These are phyloP conservation scores for Rhododendron kiyosumense DNA, from an alignment of 148 eudicot genomes.

Conservation along the genomic window DNA sequence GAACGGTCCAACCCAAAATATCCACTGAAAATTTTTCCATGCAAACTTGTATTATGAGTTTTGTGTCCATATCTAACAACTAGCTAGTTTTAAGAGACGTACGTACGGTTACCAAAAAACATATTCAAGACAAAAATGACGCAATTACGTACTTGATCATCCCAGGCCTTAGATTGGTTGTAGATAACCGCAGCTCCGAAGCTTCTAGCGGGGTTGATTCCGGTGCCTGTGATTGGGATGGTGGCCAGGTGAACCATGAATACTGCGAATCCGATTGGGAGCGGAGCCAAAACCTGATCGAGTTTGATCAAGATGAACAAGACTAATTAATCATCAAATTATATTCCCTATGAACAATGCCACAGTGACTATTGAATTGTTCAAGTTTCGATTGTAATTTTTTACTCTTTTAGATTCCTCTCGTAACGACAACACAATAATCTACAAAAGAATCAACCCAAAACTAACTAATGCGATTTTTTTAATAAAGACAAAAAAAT, in stretches of 20 bases:
- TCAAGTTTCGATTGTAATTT: too few relatives aligned
- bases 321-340: not conserved
- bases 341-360: not conserved
- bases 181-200: conserved; percentile 74
- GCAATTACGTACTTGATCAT: conserved; percentile 43
- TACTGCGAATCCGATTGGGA: conserved; percentile 73
- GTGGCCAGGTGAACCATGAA: conserved; percentile 81
- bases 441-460: too few relatives aligned
- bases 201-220: conserved; percentile 85
- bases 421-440: too few relatives aligned
- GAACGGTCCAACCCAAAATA: conserved; percentile 61
- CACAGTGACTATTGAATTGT: too few relatives aligned
- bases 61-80: too few relatives aligned
- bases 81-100: not conserved
- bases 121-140: too few relatives aligned
- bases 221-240: conserved; percentile 68
- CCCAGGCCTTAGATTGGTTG: conserved; percentile 58
- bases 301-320: not conserved
- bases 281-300: conserved; percentile 67
- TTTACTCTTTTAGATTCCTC: too few relatives aligned
- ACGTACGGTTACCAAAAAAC: not conserved
- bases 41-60: not conserved
- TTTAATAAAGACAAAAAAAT: too few relatives aligned
- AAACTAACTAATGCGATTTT: too few relatives aligned
- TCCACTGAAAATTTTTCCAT: conserved; percentile 21